Conservation (phyloP, 768 basidiomycete species). For the Xerocomellus dryophilus region DNA sequence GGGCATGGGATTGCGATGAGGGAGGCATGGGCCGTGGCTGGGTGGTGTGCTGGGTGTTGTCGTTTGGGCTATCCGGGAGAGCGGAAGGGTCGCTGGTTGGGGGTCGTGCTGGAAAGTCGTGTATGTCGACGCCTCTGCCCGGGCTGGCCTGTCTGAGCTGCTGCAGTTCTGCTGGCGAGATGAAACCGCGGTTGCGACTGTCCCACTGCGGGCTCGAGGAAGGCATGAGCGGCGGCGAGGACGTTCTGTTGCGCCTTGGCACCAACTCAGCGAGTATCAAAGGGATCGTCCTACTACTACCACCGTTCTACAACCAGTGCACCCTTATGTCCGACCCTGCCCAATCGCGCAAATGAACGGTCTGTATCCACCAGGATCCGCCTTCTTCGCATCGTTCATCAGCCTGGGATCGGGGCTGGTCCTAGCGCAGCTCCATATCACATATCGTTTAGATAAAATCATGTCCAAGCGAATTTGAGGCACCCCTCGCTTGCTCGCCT, state of each 20-base stretch:
- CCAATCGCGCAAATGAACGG: too few species aligned
- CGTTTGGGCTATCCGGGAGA: slow-evolving; percentile 14
- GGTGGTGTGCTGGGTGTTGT: slow-evolving; percentile 13
- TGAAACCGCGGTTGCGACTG: slow-evolving; percentile 34
- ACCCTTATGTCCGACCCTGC: too few species aligned
- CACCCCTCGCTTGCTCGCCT: too few species aligned
- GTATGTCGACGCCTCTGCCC: slow-evolving; percentile 28
- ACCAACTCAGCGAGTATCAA: neutral
- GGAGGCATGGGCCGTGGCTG: slow-evolving; percentile 30
- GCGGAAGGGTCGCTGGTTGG: slow-evolving; percentile 11
- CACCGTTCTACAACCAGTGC: neutral
- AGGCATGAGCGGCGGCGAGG: slow-evolving; percentile 17
- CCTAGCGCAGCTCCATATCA: too few species aligned
- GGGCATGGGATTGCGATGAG: slow-evolving; percentile 46
- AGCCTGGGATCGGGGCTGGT: neutral
- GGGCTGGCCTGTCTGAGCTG: slow-evolving; percentile 35
- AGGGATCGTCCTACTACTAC: slow-evolving; percentile 7
- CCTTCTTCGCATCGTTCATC: too few species aligned
- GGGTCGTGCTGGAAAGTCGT: slow-evolving; percentile 34
- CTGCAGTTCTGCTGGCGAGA: slow-evolving; percentile 33
- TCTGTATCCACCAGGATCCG: too few species aligned
- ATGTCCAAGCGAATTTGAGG: too few species aligned
- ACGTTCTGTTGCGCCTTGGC: neutral
- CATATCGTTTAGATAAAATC: neutral
- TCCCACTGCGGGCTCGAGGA: slow-evolving; percentile 38